Conservation (phyloP, 2,329 filamentous ascomycete species). For the Gremmenia infestans region DNA sequence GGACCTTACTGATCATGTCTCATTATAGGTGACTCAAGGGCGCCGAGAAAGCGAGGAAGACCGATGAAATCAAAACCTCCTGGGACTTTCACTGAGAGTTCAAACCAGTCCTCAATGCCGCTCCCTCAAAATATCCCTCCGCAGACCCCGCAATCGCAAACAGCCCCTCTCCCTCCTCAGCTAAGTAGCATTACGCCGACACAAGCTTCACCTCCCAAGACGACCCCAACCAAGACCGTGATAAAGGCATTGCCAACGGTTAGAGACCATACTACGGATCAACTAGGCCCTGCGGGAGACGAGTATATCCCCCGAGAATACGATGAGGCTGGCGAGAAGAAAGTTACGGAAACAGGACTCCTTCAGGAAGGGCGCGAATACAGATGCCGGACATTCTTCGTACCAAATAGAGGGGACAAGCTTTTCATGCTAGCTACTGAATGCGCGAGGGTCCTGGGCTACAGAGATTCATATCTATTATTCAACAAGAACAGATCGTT, state of each 20-base stretch:
- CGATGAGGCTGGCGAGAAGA: constrained; percentile 90
- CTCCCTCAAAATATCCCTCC: constrained; percentile 43
- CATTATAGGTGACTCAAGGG: constrained; percentile 38
- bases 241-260: constrained; percentile 95
- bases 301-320: constrained; percentile 93
- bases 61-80: constrained; percentile 34
- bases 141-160: constrained; percentile 48
- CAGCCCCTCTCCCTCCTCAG: constrained; percentile 25
- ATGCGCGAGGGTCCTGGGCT: constrained; percentile 87
- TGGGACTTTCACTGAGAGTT: constrained; percentile 51
- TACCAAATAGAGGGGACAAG: constrained; percentile 86
- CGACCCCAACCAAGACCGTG: constrained; percentile 75
- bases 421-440: constrained; percentile 98
- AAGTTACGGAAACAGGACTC: constrained; percentile 80
- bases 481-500: constrained; percentile 98
- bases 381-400: constrained; percentile 86
- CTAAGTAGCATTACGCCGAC: constrained; percentile 35
- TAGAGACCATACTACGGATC: constrained; percentile 93
- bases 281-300: constrained; percentile 81
- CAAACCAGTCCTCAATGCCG: constrained; percentile 48
- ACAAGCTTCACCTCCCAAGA: constrained; percentile 65
- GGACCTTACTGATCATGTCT: constrained; percentile 21
- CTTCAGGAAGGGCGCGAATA: constrained; percentile 81
- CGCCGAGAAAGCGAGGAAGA: constrained; percentile 33
- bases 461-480: constrained; percentile 93